phyloP scores from a whole-genome alignment of 192 early-diverging fungal genomes.

The Backusella tarrabulga region DNA sequence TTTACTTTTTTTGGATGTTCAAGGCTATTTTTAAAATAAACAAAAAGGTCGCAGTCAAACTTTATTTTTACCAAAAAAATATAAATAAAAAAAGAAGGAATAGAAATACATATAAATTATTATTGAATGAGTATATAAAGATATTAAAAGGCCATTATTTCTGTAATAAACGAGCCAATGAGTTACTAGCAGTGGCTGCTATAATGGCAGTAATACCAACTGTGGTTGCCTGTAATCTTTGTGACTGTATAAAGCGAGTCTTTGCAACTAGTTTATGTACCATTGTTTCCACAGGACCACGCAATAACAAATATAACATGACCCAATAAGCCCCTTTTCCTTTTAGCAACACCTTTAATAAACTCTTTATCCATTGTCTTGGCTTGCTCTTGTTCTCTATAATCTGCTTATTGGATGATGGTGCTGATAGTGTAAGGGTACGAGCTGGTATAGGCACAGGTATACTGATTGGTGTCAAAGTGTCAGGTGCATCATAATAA shows the following conservation, averaged over 20 bases:
- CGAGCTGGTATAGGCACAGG: background rate
- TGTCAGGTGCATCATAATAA: slow-evolving; percentile 14
- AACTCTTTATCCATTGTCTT: background rate
- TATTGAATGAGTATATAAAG: background rate
- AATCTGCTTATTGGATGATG: background rate
- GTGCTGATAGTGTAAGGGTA: background rate
- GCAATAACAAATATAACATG: slow-evolving; percentile 27
- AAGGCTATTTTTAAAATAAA: slow-evolving; percentile 2
- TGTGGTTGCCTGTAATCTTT: slow-evolving; percentile 14
- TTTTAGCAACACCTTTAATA: background rate
- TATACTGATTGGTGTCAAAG: background rate
- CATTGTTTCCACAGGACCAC: slow-evolving; percentile 30
- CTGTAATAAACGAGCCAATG: background rate
- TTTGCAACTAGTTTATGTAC: background rate
- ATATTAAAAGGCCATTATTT: background rate
- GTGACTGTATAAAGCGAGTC: background rate
- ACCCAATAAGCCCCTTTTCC: slow-evolving; percentile 28
- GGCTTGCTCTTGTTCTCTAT: background rate
- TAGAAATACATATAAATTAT: background rate
- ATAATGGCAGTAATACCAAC: slow-evolving; percentile 24
- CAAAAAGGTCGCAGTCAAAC: background rate
- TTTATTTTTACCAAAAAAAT: background rate
- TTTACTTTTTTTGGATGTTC: background rate
- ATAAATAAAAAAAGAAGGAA: background rate
- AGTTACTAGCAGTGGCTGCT: slow-evolving; percentile 2